Evolutionary conservation across 2,329 filamentous ascomycete species (phyloP).

Genomic region (Sclerotinia sclerotiorum): DNA sequence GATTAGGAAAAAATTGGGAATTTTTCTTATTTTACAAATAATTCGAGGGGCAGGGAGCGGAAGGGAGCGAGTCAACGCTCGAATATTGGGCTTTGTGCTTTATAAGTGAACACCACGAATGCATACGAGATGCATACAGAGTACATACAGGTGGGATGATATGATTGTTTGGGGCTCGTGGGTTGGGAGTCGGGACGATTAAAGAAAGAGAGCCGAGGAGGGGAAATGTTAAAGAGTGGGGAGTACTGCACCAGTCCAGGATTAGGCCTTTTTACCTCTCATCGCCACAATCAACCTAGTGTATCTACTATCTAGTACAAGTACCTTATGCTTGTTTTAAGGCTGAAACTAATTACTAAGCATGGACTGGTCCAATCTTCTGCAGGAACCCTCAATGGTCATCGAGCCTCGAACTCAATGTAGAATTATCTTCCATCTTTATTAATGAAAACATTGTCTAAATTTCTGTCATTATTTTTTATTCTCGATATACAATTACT

Average conservation of each 20-base stretch:
- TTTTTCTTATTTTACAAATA: conserved; percentile 15
- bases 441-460: not conserved
- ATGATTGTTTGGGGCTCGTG: not conserved
- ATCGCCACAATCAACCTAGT: too few species aligned
- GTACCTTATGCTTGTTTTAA: not conserved
- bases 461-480: not conserved
- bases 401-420: conserved; percentile 2
- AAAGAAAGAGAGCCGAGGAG: not conserved
- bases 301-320: too few species aligned
- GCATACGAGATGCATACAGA: not conserved
- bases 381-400: too few species aligned
- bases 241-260: too few species aligned
- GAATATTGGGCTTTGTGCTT: not conserved
- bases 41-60: conserved; percentile 18
- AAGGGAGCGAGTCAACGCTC: conserved; percentile 12
- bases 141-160: not conserved
- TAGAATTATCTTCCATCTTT: not conserved
- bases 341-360: conserved; percentile 13
- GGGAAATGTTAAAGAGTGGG: not conserved
- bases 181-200: too few species aligned
- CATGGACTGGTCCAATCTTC: not conserved
- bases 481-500: not conserved
- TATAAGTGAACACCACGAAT: not conserved
- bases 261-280: too few species aligned
- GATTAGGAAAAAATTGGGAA: conserved; percentile 21